Base-by-base conservation (phyloP, 805 yeast genomes). In the Candida glaebosa region DNA sequence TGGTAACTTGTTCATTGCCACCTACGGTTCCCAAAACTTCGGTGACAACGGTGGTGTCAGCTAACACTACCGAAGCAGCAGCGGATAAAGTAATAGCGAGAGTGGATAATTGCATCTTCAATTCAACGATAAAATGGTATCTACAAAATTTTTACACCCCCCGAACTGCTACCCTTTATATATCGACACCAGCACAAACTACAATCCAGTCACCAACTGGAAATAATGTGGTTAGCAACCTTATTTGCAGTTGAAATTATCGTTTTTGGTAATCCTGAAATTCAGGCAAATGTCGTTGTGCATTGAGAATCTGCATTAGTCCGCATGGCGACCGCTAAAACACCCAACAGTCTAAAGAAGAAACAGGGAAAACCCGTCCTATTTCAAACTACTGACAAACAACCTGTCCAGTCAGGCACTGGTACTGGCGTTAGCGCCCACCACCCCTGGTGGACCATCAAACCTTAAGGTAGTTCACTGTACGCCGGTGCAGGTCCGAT, bases 11-110 rank as follows among this genome's bases (percentile, higher is more conserved):
- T 22, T 22, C 26, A 22, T 6, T 7, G n/a, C n/a, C n/a, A n/a
- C n/a, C n/a, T 6, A 22, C 26, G 26, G 6, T 22, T 7, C 26
- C 26, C 10, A 22, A 22, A 7, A 7, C 26, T 22, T 22, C 26
- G 10, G 26, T 22, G 10, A 22, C 26, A 22, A 22, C 26, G 10
- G 26, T 22, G 10, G 26, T 22, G 6, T 22, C 26, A 22, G 26
- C 26, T 33, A 31, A 37, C 38, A 38, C 51, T 45, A 49, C 49
- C 19, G 43, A 31, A 31, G 37, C 48, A 37, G 38, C 53, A 41
- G 50, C 49, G 36, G 52, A 39, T 43, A 49, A 47, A 37, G 45
- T 44, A 28, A 49, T 43, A 34, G 53, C 51, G 51, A 49, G 51
- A 40, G 46, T 44, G 34, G 48, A 28, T 46, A 22, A 22, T 22